A percentile compares a stretch with the other conserved stretches of the same genome.
phyloP scores from a whole-genome alignment of 805 yeast species.

The Wickerhamomyces chaumierensis region DNA sequence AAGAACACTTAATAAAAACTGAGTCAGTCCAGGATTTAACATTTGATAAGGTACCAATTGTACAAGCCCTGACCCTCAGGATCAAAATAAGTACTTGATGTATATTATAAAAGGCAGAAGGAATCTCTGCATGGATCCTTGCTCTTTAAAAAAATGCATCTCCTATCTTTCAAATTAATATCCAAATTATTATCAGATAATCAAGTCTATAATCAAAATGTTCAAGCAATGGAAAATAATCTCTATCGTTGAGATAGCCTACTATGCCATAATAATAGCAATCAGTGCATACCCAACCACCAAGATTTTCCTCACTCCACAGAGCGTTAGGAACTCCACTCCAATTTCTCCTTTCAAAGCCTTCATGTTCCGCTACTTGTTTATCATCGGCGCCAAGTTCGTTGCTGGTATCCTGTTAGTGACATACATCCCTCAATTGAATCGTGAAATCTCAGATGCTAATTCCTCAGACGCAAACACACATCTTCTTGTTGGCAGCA shows the following conservation, averaged over 20 bases:
- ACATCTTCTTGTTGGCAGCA: background rate
- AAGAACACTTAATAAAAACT: too few species aligned
- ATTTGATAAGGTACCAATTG: too few species aligned
- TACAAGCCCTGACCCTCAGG: too few species aligned
- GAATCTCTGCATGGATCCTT: too few species aligned
- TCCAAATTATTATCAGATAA: background rate
- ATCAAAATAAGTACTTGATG: too few species aligned
- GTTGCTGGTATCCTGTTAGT: background rate
- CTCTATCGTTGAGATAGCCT: background rate
- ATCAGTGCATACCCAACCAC: background rate
- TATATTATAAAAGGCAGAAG: too few species aligned
- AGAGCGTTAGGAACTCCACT: background rate
- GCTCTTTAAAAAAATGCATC: too few species aligned
- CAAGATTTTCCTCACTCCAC: background rate
- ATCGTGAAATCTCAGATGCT: background rate
- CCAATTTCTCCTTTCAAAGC: background rate
- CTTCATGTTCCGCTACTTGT: background rate
- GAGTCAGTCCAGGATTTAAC: too few species aligned
- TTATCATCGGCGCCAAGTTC: background rate
- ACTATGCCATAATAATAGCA: background rate
- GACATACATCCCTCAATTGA: background rate
- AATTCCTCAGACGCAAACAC: background rate
- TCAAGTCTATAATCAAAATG: background rate
- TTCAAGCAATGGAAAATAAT: background rate
- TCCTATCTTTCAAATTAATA: too few species aligned